These are phyloP conservation scores for Lasiosphaeria ovina DNA, from an alignment of 495 filamentous ascomycete species.

Conservation along the genomic window DNA sequence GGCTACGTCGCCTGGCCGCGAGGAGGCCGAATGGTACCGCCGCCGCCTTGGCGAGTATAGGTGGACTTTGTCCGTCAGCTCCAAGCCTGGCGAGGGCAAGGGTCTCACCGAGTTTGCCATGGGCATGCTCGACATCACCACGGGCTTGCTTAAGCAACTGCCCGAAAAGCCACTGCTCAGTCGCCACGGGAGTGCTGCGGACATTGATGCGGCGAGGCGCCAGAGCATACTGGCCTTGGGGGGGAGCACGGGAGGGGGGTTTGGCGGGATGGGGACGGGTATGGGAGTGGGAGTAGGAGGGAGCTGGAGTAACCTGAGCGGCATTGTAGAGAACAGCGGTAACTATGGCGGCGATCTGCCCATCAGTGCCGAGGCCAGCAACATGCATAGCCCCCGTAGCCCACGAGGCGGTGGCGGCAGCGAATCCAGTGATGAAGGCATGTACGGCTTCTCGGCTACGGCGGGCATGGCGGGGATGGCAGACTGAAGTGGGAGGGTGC, in stretches of 20 bases:
- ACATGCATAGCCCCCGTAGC: constrained; percentile 43
- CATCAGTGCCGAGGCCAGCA: constrained; percentile 34
- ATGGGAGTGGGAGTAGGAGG: constrained; percentile 9
- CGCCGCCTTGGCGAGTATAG: constrained; percentile 81
- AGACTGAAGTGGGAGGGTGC: constrained; percentile 14
- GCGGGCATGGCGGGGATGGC: constrained; percentile 36
- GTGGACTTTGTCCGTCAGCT: constrained; percentile 87
- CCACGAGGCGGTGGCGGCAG: constrained; percentile 33
- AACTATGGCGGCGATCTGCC: constrained; percentile 26
- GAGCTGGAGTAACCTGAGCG: constrained; percentile 22
- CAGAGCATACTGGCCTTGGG: constrained; percentile 37
- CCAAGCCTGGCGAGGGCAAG: constrained; percentile 65
- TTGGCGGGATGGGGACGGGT: too few relatives aligned
- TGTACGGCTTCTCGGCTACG: constrained; percentile 50
- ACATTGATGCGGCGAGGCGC: constrained; percentile 42
- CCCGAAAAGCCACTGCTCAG: constrained; percentile 56
- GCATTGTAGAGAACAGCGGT: constrained; percentile 20
- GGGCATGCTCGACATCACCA: constrained; percentile 65
- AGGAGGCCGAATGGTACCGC: constrained; percentile 96
- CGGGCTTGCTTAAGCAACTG: constrained; percentile 53
- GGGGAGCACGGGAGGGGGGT: constrained; percentile 11
- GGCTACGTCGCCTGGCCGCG: constrained; percentile 78
- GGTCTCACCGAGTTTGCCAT: constrained; percentile 73
- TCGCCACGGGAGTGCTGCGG: constrained; percentile 40
- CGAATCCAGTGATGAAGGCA: constrained; percentile 49